These are phyloP conservation scores for Acer campestre DNA, from an alignment of 345 rosid genomes.

Conservation along the genomic window DNA sequence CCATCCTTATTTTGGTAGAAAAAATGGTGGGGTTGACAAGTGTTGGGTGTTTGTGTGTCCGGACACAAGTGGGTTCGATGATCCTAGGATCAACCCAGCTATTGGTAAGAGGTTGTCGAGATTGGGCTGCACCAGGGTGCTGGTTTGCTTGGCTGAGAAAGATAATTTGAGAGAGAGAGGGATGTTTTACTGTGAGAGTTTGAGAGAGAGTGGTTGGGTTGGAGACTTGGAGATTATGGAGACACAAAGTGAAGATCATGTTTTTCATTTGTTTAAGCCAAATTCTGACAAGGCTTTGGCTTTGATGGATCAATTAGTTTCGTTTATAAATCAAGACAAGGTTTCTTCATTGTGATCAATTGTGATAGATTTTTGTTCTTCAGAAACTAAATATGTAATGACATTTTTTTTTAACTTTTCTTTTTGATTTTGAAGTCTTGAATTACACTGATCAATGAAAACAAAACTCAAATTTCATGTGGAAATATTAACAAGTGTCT, in stretches of 20 bases:
- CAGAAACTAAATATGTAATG: neutral
- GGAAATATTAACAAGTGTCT: too few relatives aligned
- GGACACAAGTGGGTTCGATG: slow-evolving; percentile 25
- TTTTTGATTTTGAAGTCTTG: too few relatives aligned
- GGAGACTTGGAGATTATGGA: slow-evolving; percentile 36
- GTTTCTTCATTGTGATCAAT: neutral
- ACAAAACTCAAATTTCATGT: too few relatives aligned
- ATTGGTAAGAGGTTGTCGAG: slow-evolving; percentile 26
- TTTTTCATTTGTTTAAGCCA: slow-evolving; percentile 39
- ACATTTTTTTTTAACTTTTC: too few relatives aligned
- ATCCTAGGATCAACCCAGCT: slow-evolving; percentile 37
- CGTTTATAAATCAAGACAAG: slow-evolving; percentile 21
- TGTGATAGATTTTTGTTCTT: neutral
- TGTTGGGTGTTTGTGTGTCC: slow-evolving; percentile 34
- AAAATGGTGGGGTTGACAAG: slow-evolving; percentile 19
- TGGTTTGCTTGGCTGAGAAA: slow-evolving; percentile 42
- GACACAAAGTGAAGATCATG: slow-evolving; percentile 37
- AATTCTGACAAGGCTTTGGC: slow-evolving; percentile 25
- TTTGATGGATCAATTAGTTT: slow-evolving; percentile 27
- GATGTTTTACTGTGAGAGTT: slow-evolving; percentile 26
- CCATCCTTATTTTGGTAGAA: slow-evolving; percentile 42
- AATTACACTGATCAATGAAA: too few relatives aligned
- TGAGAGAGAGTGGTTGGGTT: slow-evolving; percentile 34
- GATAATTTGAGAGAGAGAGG: slow-evolving; percentile 34
- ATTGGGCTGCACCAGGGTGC: slow-evolving; percentile 28